Conservation (phyloP, 805 yeast genomes). For the Saccharomycopsis capsularis region DNA sequence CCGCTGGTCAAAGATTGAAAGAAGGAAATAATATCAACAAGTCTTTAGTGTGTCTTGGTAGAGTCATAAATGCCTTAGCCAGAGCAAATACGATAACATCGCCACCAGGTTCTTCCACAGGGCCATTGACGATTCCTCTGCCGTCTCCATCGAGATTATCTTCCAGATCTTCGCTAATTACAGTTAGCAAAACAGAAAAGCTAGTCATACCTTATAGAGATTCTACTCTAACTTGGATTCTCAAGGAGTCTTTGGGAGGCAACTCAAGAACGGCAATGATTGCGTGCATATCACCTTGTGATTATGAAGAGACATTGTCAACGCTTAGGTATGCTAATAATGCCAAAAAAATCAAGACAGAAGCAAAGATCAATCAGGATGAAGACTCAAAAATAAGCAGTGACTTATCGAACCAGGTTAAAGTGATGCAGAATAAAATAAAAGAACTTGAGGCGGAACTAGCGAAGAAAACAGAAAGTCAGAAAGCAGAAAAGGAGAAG, state of each 20-base stretch:
- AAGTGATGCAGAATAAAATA: slow-evolving; percentile 35
- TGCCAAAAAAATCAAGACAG: slow-evolving; percentile 61
- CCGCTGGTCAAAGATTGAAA: slow-evolving; percentile 52
- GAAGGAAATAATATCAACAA: slow-evolving; percentile 77
- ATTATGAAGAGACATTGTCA: slow-evolving; percentile 69
- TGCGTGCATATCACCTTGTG: slow-evolving; percentile 79
- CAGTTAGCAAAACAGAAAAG: slow-evolving; percentile 20
- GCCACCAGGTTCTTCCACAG: no score
- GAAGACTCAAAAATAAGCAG: slow-evolving; percentile 28
- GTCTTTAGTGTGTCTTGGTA: slow-evolving; percentile 69
- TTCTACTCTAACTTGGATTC: slow-evolving; percentile 64
- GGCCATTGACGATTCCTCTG: no score
- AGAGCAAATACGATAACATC: slow-evolving; percentile 28
- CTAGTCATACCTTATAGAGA: slow-evolving; percentile 62
- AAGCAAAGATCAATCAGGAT: slow-evolving; percentile 47
- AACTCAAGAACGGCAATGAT: slow-evolving; percentile 82
- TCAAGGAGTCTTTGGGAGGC: slow-evolving; percentile 74
- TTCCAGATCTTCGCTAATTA: no score
- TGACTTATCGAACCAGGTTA: slow-evolving; percentile 32
- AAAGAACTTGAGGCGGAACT: slow-evolving; percentile 20
- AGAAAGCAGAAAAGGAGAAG: slow-evolving; percentile 27
- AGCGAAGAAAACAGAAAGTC: slow-evolving; percentile 19
- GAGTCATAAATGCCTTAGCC: slow-evolving; percentile 52
- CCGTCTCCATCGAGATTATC: no score
- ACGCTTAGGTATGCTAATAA: slow-evolving; percentile 74